Evolutionary conservation across 768 basidiomycete genomes (phyloP).

Genomic region (Lyophyllum shimeji): DNA sequence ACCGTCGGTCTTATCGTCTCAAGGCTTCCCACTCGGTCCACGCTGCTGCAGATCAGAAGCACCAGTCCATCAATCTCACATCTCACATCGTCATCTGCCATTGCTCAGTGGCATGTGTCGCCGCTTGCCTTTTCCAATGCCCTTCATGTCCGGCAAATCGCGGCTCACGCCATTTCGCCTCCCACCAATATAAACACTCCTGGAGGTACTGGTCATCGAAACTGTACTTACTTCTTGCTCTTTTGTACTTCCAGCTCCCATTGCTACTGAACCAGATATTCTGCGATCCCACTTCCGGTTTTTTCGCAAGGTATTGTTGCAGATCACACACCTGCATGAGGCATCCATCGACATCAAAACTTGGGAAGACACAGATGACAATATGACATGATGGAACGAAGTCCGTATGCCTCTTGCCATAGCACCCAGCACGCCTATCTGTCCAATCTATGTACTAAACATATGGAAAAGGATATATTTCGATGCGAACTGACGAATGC

Average conservation of each 20-base stretch:
- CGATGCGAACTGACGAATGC: not conserved
- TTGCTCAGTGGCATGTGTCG: conserved; percentile 5
- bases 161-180: not conserved
- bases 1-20: not conserved
- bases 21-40: not conserved
- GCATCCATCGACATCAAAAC: not conserved
- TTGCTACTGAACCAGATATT: too few relatives aligned
- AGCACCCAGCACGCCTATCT: not conserved
- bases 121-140: conserved; percentile 3
- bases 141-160: conserved; percentile 10
- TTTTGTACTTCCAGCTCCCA: too few relatives aligned
- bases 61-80: not conserved
- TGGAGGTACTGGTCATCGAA: too few relatives aligned
- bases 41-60: conserved; percentile 14
- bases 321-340: not conserved
- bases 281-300: too few relatives aligned
- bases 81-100: conserved; percentile 4
- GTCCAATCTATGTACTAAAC: not conserved
- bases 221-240: too few relatives aligned
- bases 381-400: not conserved
- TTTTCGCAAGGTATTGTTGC: too few relatives aligned
- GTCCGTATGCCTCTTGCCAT: not conserved
- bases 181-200: not conserved
- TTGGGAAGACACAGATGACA: not conserved
- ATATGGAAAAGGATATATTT: not conserved